phyloP scores from a whole-genome alignment of 148 eudicot genomes.

The Salicornia ramosissima region DNA sequence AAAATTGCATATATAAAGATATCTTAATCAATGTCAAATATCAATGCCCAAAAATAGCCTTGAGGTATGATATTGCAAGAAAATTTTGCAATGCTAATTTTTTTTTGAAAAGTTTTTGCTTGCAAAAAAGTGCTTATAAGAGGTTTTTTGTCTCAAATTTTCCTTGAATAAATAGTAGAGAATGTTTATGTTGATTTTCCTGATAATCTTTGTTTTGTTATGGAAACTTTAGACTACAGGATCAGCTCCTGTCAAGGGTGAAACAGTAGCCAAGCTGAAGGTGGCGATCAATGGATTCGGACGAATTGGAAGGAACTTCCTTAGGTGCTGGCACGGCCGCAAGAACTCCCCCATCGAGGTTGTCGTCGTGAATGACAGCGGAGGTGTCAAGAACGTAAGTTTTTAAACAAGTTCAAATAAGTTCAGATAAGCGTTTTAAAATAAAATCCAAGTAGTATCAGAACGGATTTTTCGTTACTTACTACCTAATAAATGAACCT shows the following conservation, averaged over 20 bases:
- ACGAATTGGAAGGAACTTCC: conserved; percentile 99
- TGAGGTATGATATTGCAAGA: too few species aligned
- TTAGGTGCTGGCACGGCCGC: conserved; percentile 97
- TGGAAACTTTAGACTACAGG: conserved; percentile 38
- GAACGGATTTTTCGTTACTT: too few species aligned
- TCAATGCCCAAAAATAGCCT: too few species aligned
- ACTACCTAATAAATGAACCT: too few species aligned
- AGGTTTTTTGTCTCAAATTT: too few species aligned
- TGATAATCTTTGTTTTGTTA: background rate
- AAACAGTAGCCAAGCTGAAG: conserved; percentile 78
- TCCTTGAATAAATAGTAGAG: background rate
- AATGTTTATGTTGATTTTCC: background rate
- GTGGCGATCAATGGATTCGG: conserved; percentile 99
- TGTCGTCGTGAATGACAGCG: conserved; percentile 91
- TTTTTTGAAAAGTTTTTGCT: too few species aligned
- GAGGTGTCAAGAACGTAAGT: conserved; percentile 94
- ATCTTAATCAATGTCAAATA: too few species aligned
- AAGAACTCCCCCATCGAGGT: conserved; percentile 92
- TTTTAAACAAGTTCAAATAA: background rate
- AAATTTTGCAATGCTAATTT: too few species aligned
- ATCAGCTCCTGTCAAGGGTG: conserved; percentile 58
- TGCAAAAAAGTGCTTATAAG: too few species aligned
- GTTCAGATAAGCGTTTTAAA: background rate
- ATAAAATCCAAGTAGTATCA: background rate
- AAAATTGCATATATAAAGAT: too few species aligned